Base-by-base conservation (phyloP, 345 rosid species). In the Gynandropsis gynandra region DNA sequence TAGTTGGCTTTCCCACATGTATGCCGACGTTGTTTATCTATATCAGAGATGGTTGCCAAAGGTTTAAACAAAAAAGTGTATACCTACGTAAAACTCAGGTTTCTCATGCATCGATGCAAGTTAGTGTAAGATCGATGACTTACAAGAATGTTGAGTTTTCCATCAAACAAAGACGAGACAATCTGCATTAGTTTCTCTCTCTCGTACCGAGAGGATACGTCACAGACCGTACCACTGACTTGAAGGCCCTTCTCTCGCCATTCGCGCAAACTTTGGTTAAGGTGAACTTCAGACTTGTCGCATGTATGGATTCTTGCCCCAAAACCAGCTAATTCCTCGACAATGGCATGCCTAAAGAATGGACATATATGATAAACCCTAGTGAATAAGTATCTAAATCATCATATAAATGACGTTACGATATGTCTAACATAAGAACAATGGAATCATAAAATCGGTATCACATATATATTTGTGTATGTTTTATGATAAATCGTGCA, bases 21-120 rank as follows among this genome's bases (percentile, higher is more conserved):
- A 76, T 78, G 50, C 88, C 88, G 16, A 76, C 84, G 58, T 78
- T 81, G 40, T 78, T 81, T 18, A 81, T 49, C 88, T 81, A 46
- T 9, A 41, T 24, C 29, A 24, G 5, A 5, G 5, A 24, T 2
- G 29, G 29, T 24, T 2, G 29, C 29, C 29, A 24, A 24, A 24
- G 2, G 29, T 24, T 24, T 24, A 24, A 24, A 24, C 29, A 24
- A 24, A 24, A 2, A 24, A 24, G n/a, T n/a, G n/a, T n/a, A n/a
- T n/a, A n/a, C n/a, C n/a, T 69, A n/a, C n/a, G n/a, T n/a, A n/a
- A n/a, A 17, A 13, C 15, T n/a, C n/a, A n/a, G n/a, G n/a, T n/a
- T n/a, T n/a, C n/a, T n/a, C n/a, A n/a, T n/a, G n/a, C n/a, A n/a
- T n/a, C n/a, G n/a, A n/a, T 24, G 4, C 29, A 2, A 24, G 29